Percentiles rank a stretch among this genome's conserved stretches.
These are phyloP conservation scores for Coemansia sp. DNA, from an alignment of 192 early-diverging fungal genomes.

Conservation along the genomic window DNA sequence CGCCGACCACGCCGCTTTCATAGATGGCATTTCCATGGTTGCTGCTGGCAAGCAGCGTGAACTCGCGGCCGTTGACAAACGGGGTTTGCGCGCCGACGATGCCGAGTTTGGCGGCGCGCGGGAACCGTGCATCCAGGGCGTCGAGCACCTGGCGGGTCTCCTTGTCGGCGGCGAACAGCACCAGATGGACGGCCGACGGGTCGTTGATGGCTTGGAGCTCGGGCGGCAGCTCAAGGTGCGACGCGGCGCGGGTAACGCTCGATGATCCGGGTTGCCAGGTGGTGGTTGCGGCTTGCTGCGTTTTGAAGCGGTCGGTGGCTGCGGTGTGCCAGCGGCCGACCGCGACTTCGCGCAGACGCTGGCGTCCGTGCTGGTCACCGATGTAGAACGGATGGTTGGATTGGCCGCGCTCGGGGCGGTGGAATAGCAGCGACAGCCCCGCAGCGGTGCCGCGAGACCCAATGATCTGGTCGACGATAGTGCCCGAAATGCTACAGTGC, in stretches of 20 bases:
- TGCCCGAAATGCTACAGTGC: conserved; percentile 4
- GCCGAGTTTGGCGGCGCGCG: conserved; percentile 33
- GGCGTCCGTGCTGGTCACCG: conserved; percentile 41
- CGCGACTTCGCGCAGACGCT: conserved; percentile 36
- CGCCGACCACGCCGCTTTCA: conserved; percentile 26
- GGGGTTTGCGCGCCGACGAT: conserved; percentile 40
- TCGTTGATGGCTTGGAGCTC: conserved; percentile 15
- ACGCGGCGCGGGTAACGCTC: conserved; percentile 28
- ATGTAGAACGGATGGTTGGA: conserved; percentile 29
- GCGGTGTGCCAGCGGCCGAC: conserved; percentile 45
- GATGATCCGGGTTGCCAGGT: conserved; percentile 15
- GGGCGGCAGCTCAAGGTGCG: conserved; percentile 16
- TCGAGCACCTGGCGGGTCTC: conserved; percentile 34
- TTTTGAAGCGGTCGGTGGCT: conserved; percentile 16
- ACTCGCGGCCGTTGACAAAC: conserved; percentile 38
- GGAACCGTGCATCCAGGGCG: conserved; percentile 26
- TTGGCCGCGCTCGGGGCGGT: not conserved
- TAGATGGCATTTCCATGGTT: no score
- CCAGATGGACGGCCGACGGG: conserved; percentile 9
- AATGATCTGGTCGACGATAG: conserved; percentile 21
- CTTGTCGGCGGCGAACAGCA: conserved; percentile 30
- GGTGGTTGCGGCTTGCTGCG: not conserved
- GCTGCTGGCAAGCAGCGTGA: conserved; percentile 16
- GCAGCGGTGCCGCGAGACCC: not conserved
- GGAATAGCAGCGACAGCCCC: conserved; percentile 24